Conservation (phyloP, 352 stramenopile species). For the Peronospora destructor region DNA sequence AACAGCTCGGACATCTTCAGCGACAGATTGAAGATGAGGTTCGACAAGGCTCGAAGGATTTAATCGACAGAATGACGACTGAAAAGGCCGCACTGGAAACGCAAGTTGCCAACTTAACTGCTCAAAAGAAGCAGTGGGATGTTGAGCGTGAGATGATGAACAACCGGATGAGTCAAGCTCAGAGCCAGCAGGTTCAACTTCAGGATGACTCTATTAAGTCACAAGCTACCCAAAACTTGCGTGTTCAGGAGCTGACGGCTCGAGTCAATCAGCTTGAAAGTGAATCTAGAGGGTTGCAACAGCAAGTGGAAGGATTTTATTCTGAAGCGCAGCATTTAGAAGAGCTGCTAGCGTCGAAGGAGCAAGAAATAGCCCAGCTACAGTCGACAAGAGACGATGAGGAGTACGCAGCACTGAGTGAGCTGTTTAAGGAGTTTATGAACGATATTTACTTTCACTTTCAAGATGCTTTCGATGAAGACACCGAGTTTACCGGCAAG, state of each 20-base stretch:
- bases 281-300: slow-evolving; percentile 33
- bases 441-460: slow-evolving; percentile 86
- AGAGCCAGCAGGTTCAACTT: slow-evolving; percentile 46
- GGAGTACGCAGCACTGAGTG: slow-evolving; percentile 51
- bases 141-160: slow-evolving; percentile 44
- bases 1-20: slow-evolving; percentile 51
- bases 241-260: slow-evolving; percentile 39
- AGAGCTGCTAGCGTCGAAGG: slow-evolving; percentile 39
- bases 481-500: slow-evolving; percentile 75
- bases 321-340: slow-evolving; percentile 42
- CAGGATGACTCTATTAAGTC: slow-evolving; percentile 52
- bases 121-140: slow-evolving; percentile 46
- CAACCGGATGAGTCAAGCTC: slow-evolving; percentile 39
- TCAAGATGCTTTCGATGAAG: slow-evolving; percentile 79
- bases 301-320: slow-evolving; percentile 43
- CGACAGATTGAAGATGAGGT: slow-evolving; percentile 52
- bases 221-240: slow-evolving; percentile 39
- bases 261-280: slow-evolving; percentile 41
- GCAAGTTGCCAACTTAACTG: slow-evolving; percentile 37
- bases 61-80: slow-evolving; percentile 31
- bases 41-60: slow-evolving; percentile 49
- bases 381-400: slow-evolving; percentile 42
- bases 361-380: slow-evolving; percentile 43
- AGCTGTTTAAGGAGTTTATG: slow-evolving; percentile 81
- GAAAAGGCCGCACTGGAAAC: slow-evolving; percentile 42